Evolutionary conservation across 2,329 filamentous ascomycete genomes (phyloP).

Genomic region (Zasmidium cellare): DNA sequence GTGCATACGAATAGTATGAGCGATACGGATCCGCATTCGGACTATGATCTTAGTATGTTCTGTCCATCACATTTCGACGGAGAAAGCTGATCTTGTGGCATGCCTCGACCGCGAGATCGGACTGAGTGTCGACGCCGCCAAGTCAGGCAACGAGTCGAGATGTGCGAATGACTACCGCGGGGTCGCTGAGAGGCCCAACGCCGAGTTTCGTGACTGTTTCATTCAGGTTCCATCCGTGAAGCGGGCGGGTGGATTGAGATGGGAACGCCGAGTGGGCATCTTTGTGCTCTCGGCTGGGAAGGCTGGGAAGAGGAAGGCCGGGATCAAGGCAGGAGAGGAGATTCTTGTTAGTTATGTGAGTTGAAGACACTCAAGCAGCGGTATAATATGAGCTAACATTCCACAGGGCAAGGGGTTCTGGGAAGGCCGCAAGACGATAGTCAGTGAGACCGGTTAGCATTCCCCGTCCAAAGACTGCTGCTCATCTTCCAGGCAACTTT

Average conservation of each 20-base stretch:
- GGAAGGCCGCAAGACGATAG: slow-evolving; percentile 23
- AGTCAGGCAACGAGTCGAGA: slow-evolving; percentile 52
- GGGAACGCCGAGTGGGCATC: slow-evolving; percentile 51
- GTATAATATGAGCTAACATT: background rate
- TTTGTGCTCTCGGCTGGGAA: slow-evolving; percentile 53
- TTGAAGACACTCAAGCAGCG: background rate
- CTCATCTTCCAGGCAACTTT: slow-evolving; percentile 6
- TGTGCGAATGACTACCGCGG: slow-evolving; percentile 58
- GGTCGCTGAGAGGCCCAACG: slow-evolving; percentile 41
- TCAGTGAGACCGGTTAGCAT: slow-evolving; percentile 1
- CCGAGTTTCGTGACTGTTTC: slow-evolving; percentile 40
- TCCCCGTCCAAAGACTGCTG: background rate
- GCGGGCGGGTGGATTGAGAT: slow-evolving; percentile 38
- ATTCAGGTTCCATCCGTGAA: slow-evolving; percentile 38
- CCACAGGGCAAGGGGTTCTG: slow-evolving; percentile 39
- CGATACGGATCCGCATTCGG: slow-evolving; percentile 45
- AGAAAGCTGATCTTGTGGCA: background rate
- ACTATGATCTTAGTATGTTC: slow-evolving; percentile 50
- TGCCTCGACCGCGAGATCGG: slow-evolving; percentile 49
- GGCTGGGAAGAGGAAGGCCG: slow-evolving; percentile 47
- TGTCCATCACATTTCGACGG: background rate
- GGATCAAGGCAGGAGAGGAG: slow-evolving; percentile 51
- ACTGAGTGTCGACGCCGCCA: slow-evolving; percentile 50
- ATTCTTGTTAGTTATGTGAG: slow-evolving; percentile 53
- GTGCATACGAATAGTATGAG: slow-evolving; percentile 46